phyloP scores from a whole-genome alignment of 768 basidiomycete species.

The Hortiboletus campestris region DNA sequence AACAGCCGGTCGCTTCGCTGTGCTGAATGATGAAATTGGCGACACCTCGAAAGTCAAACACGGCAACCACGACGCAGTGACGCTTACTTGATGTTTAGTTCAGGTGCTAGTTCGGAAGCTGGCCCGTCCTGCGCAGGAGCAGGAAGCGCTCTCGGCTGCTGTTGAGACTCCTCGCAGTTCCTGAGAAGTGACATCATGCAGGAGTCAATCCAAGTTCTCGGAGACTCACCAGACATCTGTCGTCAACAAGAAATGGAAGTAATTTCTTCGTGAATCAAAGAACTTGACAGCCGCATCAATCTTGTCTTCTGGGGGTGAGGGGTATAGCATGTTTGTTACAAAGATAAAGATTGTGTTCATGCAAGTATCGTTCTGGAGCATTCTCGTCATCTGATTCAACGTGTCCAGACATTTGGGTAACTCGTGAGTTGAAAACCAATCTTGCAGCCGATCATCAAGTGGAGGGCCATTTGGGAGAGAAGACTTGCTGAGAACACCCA shows the following conservation, averaged over 20 bases:
- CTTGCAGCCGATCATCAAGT: constrained; percentile 10
- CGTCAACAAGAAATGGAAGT: constrained; percentile 9
- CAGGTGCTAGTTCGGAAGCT: neutral
- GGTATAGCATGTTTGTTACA: neutral
- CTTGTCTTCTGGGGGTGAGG: neutral
- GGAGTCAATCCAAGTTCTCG: neutral
- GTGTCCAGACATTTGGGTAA: constrained; percentile 1
- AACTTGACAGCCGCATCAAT: constrained; percentile 1
- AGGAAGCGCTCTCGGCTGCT: neutral
- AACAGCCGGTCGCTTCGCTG: neutral
- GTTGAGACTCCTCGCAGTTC: constrained; percentile 3
- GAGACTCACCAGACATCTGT: constrained; percentile 8
- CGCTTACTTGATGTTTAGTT: neutral
- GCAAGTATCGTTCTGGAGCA: constrained; percentile 3
- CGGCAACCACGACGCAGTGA: too few relatives aligned
- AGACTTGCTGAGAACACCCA: neutral
- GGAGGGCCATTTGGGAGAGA: neutral
- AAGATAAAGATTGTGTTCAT: neutral
- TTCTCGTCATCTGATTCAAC: constrained; percentile 3
- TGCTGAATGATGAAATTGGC: neutral
- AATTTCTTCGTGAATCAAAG: constrained; percentile 3
- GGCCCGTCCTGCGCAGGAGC: neutral
- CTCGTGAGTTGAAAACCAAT: constrained; percentile 11
- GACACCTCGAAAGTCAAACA: too few relatives aligned
- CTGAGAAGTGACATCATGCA: neutral